Evolutionary conservation across 192 early-diverging fungal species (phyloP).

Genomic region (Coemansia guatemalensis): DNA sequence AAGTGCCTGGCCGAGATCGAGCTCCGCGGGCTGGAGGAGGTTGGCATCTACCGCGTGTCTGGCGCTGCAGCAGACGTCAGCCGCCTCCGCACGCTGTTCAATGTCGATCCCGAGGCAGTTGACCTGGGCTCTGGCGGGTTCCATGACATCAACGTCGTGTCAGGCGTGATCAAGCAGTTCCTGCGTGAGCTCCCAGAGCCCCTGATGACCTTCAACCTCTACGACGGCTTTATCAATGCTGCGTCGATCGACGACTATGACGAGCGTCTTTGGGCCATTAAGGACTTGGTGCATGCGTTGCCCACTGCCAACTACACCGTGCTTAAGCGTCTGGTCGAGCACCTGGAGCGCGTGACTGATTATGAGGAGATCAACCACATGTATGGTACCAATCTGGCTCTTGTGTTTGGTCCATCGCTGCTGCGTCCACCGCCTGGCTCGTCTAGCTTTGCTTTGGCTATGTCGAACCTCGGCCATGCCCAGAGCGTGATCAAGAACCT

Average conservation of each 20-base stretch:
- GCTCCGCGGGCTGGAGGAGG: slow-evolving; percentile 68
- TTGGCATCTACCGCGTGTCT: slow-evolving; percentile 74
- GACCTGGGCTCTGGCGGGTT: slow-evolving; percentile 61
- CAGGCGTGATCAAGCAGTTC: slow-evolving; percentile 91
- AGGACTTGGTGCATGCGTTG: slow-evolving; percentile 63
- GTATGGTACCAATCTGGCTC: slow-evolving; percentile 85
- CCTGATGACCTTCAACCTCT: slow-evolving; percentile 79
- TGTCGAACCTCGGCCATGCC: slow-evolving; percentile 74
- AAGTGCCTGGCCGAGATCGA: slow-evolving; percentile 74
- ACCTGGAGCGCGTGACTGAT: slow-evolving; percentile 73
- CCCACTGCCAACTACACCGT: slow-evolving; percentile 64
- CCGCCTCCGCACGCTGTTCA: slow-evolving; percentile 60
- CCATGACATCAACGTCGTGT: slow-evolving; percentile 78
- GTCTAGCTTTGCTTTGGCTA: slow-evolving; percentile 62
- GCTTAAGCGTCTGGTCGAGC: slow-evolving; percentile 69
- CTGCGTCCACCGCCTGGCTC: slow-evolving; percentile 65
- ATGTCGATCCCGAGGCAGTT: slow-evolving; percentile 59
- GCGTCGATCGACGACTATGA: slow-evolving; percentile 68
- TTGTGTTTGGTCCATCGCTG: slow-evolving; percentile 95
- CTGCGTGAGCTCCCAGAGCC: slow-evolving; percentile 93
- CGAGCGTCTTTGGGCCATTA: slow-evolving; percentile 70
- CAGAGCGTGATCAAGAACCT: slow-evolving; percentile 72
- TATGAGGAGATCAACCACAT: slow-evolving; percentile 83
- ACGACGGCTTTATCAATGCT: slow-evolving; percentile 79
- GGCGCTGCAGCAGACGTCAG: slow-evolving; percentile 64